Percentiles rank a stretch among this genome's conserved stretches.
These are phyloP conservation scores for Paramecium primaurelia DNA, from an alignment of 73 alveolate genomes.

Conservation along the genomic window DNA sequence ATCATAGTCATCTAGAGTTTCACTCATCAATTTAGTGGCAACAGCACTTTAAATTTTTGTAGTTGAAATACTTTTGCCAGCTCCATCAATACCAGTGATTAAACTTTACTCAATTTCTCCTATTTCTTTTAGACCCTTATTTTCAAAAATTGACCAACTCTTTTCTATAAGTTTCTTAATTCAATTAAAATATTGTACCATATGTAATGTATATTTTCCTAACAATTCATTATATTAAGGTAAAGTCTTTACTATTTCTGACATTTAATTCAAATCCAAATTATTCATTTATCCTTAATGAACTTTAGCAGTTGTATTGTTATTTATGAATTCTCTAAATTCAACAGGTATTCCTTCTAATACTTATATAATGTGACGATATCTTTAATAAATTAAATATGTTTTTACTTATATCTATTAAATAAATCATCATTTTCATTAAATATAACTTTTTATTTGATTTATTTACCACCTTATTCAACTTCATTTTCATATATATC, in stretches of 20 bases:
- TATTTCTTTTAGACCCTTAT: conserved; percentile 38
- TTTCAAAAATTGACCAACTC: conserved; percentile 51
- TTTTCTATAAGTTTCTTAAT: conserved; percentile 4
- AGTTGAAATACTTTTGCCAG: conserved; percentile 40
- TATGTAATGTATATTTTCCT: conserved; percentile 48
- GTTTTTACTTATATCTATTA: not conserved
- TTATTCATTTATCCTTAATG: conserved; percentile 48
- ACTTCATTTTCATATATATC: conserved; percentile 11
- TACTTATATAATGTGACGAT: conserved; percentile 48
- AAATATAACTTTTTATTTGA: conserved; percentile 6
- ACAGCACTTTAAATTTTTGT: conserved; percentile 13
- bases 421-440: conserved; percentile 51
- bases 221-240: conserved; percentile 51
- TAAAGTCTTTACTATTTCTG: conserved; percentile 48
- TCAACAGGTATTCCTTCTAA: conserved; percentile 54
- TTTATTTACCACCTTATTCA: conserved; percentile 5
- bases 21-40: conserved; percentile 29
- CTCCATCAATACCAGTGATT: conserved; percentile 55
- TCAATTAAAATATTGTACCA: not conserved
- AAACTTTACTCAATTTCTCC: conserved; percentile 54
- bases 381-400: not conserved
- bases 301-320: conserved; percentile 51
- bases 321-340: conserved; percentile 40
- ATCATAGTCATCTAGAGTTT: conserved; percentile 45
- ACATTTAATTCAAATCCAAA: conserved; percentile 54